These are phyloP conservation scores for Dactylellina parvicollis DNA, from an alignment of 2,329 filamentous ascomycete species.

Conservation along the genomic window DNA sequence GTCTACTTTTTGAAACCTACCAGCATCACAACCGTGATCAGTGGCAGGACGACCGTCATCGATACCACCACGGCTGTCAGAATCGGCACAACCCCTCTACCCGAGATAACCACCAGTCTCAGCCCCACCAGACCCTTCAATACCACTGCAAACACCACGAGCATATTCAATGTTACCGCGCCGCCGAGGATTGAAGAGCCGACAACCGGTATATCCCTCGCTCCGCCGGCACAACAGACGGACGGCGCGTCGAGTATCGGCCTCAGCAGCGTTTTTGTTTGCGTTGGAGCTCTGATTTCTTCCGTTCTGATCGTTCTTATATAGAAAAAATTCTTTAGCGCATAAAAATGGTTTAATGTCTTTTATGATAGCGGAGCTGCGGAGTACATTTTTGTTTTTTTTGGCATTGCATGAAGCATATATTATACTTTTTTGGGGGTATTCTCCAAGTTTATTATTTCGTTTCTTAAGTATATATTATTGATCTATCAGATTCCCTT, in stretches of 20 bases:
- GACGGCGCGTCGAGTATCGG: slow-evolving; percentile 33
- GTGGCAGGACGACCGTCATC: slow-evolving; percentile 40
- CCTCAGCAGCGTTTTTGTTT: slow-evolving; percentile 27
- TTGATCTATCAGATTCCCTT: too few relatives aligned
- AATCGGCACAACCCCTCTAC: not conserved
- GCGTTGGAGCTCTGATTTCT: slow-evolving; percentile 36
- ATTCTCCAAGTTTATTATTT: not conserved
- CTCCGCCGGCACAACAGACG: slow-evolving; percentile 13
- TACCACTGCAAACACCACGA: slow-evolving; percentile 24
- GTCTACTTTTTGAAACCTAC: slow-evolving; percentile 47
- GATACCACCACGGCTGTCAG: slow-evolving; percentile 28
- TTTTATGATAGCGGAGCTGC: slow-evolving; percentile 5
- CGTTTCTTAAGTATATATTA: not conserved
- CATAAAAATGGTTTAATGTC: slow-evolving; percentile 10
- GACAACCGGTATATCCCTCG: slow-evolving; percentile 24
- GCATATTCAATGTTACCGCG: not conserved
- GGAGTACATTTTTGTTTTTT: slow-evolving; percentile 8
- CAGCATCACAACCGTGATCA: slow-evolving; percentile 34
- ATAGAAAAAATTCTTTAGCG: slow-evolving; percentile 15
- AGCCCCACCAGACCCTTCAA: not conserved
- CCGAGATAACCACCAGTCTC: not conserved
- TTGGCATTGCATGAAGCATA: not conserved
- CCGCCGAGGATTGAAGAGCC: slow-evolving; percentile 2
- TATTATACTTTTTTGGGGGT: not conserved
- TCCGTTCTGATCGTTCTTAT: slow-evolving; percentile 34